Conservation (phyloP, 2,329 filamentous ascomycete genomes). For the Claviceps quebecensis region DNA sequence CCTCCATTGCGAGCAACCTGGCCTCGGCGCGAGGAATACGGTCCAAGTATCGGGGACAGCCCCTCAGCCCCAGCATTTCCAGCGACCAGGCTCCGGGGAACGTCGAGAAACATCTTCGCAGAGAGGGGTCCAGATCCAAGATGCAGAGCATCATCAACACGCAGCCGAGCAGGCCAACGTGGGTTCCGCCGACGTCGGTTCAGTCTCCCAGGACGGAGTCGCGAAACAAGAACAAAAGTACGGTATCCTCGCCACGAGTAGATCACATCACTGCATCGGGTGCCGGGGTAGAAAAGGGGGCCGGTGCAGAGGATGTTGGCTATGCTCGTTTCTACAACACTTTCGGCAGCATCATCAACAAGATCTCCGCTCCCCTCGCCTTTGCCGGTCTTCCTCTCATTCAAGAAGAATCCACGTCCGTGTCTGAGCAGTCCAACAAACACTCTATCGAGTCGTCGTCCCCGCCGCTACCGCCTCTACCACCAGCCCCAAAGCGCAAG, state of each 20-base stretch:
- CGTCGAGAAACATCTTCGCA: slow-evolving; percentile 42
- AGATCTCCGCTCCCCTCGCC: slow-evolving; percentile 76
- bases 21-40: slow-evolving; percentile 74
- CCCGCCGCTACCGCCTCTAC: slow-evolving; percentile 8
- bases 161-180: slow-evolving; percentile 36
- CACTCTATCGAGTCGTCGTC: slow-evolving; percentile 9
- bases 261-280: slow-evolving; percentile 9
- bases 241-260: slow-evolving; percentile 12
- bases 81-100: slow-evolving; percentile 61
- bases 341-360: slow-evolving; percentile 78
- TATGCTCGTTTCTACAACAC: slow-evolving; percentile 87
- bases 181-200: slow-evolving; percentile 29
- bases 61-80: slow-evolving; percentile 58
- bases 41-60: slow-evolving; percentile 48
- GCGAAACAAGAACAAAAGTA: slow-evolving; percentile 12
- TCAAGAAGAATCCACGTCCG: slow-evolving; percentile 27
- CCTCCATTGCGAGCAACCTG: slow-evolving; percentile 78
- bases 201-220: slow-evolving; percentile 12
- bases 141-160: slow-evolving; percentile 44
- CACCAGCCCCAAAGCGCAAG: slow-evolving; percentile 12
- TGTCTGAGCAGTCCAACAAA: slow-evolving; percentile 12
- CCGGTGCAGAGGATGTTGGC: slow-evolving; percentile 49
- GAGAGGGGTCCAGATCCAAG: slow-evolving; percentile 34
- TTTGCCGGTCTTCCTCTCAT: slow-evolving; percentile 83
- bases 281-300: slow-evolving; percentile 3